Percentiles rank a stretch among this genome's conserved stretches.
These are phyloP conservation scores for Talaromyces sp. DNA, from an alignment of 2,329 filamentous ascomycete genomes.

Conservation along the genomic window DNA sequence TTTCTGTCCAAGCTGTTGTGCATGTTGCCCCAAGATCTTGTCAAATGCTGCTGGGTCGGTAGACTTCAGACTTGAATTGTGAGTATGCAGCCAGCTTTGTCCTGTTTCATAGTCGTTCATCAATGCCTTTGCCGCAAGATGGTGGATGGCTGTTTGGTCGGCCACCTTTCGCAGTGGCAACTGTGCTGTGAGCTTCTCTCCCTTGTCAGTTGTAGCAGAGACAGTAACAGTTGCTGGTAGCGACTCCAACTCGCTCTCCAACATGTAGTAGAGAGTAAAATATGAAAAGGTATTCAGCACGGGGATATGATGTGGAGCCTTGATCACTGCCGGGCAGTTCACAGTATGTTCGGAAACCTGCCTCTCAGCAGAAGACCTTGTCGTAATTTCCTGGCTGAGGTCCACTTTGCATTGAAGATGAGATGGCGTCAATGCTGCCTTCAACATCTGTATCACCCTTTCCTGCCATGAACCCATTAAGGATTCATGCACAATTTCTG, in stretches of 20 bases:
- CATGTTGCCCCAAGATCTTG: neutral
- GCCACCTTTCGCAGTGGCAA: neutral
- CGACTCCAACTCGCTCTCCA: neutral
- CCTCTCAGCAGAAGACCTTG: neutral
- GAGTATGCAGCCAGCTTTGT: neutral
- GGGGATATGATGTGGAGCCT: conserved; percentile 1
- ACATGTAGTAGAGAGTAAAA: conserved; percentile 3
- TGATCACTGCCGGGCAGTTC: neutral
- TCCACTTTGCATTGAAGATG: conserved; percentile 19
- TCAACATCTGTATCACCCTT: conserved; percentile 64
- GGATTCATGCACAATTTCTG: conserved; percentile 51
- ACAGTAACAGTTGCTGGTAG: neutral
- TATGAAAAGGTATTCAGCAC: neutral
- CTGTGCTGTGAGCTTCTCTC: conserved; percentile 1
- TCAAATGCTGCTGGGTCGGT: neutral
- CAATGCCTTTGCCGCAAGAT: neutral
- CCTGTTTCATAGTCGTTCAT: conserved; percentile 1
- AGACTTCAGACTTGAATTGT: neutral
- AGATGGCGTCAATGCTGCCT: conserved; percentile 50
- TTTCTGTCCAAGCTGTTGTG: neutral
- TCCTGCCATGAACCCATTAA: conserved; percentile 55
- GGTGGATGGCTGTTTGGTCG: neutral
- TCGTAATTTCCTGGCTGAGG: neutral
- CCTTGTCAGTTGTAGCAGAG: neutral
- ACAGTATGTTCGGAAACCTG: neutral